A percentile compares a stretch with the other conserved stretches of the same genome.
Evolutionary conservation across 1,139 yeast genomes (phyloP).

Genomic region (Saccharomyces uvarum): DNA sequence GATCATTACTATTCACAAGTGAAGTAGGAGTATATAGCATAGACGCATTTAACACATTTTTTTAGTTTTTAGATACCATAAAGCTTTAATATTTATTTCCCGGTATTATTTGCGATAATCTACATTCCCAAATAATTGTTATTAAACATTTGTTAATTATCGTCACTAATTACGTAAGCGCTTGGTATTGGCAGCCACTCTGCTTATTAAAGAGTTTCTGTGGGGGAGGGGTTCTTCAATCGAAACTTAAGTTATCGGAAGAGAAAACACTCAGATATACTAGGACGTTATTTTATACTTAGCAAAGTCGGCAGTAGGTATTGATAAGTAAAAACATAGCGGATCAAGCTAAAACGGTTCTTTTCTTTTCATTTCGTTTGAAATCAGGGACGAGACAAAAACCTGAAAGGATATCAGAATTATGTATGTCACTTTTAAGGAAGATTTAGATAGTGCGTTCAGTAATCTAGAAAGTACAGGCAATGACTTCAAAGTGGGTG

Average conservation of each 20-base stretch:
- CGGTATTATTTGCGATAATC: background rate
- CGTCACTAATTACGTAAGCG: background rate
- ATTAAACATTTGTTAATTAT: background rate
- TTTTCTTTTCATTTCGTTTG: background rate
- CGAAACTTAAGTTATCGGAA: background rate
- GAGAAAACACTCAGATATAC: background rate
- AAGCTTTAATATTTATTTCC: background rate
- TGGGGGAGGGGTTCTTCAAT: background rate
- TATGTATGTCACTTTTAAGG: background rate
- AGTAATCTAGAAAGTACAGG: background rate
- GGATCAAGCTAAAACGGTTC: background rate
- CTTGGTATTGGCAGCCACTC: background rate
- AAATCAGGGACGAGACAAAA: background rate
- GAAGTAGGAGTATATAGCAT: background rate
- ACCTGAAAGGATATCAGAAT: background rate
- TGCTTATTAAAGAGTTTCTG: background rate
- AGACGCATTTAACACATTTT: background rate
- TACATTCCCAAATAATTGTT: background rate
- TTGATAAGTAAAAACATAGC: background rate
- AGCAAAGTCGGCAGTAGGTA: background rate
- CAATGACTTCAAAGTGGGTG: background rate
- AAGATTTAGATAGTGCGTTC: background rate
- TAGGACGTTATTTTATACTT: background rate
- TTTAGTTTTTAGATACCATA: background rate
- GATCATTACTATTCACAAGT: background rate